phyloP scores from a whole-genome alignment of 495 filamentous ascomycete genomes.

The Aspergillus ellipticus region DNA sequence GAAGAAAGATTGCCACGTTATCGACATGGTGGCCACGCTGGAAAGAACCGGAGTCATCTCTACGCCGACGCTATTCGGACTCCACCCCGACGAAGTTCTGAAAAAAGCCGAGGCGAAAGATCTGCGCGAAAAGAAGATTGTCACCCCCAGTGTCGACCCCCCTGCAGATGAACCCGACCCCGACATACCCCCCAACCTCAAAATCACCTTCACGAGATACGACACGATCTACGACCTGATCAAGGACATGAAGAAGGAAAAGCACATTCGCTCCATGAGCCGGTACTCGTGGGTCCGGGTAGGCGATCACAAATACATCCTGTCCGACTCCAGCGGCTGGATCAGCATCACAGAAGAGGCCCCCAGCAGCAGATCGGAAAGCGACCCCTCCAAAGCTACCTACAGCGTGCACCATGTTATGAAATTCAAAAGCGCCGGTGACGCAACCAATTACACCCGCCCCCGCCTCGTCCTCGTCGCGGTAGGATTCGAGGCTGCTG shows the following conservation, averaged over 20 bases:
- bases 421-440: conserved; percentile 23
- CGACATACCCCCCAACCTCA: conserved; percentile 21
- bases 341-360: conserved; percentile 57
- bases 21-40: conserved; percentile 90
- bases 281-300: conserved; percentile 76
- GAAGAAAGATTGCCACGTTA: conserved; percentile 88
- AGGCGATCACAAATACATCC: conserved; percentile 57
- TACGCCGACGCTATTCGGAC: conserved; percentile 87
- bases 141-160: conserved; percentile 11
- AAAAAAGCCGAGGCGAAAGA: conserved; percentile 54
- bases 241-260: conserved; percentile 71
- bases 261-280: conserved; percentile 73
- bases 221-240: conserved; percentile 85
- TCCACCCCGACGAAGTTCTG: conserved; percentile 81
- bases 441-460: conserved; percentile 45
- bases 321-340: conserved; percentile 48
- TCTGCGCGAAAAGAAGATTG: conserved; percentile 50
- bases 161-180: not conserved
- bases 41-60: conserved; percentile 79
- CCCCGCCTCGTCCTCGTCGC: conserved; percentile 62
- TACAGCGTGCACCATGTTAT: conserved; percentile 35
- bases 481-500: conserved; percentile 61
- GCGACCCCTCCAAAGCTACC: not conserved
- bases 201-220: conserved; percentile 73
- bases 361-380: not conserved